Evolutionary conservation across 441 rosid species (phyloP).

Genomic region (California macrophylla): DNA sequence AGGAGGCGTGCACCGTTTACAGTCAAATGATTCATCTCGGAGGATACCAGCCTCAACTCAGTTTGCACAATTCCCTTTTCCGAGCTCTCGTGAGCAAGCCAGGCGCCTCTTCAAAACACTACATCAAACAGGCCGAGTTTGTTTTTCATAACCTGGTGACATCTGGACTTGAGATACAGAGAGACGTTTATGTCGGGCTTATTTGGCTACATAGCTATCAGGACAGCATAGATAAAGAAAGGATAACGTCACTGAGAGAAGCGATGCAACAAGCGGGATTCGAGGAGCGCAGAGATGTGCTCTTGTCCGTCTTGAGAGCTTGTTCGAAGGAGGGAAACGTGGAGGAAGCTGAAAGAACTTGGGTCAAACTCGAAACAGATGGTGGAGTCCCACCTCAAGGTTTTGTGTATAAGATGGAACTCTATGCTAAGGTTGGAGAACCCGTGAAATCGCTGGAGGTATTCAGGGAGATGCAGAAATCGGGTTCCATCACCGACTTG

Average conservation of each 20-base stretch:
- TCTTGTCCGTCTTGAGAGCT: conserved; percentile 62
- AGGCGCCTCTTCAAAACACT: conserved; percentile 39
- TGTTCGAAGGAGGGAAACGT: conserved; percentile 56
- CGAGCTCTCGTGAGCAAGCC: conserved; percentile 56
- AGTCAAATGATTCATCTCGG: conserved; percentile 87
- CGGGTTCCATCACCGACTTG: conserved; percentile 42
- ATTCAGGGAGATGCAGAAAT: conserved; percentile 55
- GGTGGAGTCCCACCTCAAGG: conserved; percentile 47
- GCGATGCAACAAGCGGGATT: conserved; percentile 57
- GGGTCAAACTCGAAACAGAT: conserved; percentile 41
- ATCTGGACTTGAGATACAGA: conserved; percentile 54
- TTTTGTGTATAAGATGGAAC: conserved; percentile 73
- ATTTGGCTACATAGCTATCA: conserved; percentile 86
- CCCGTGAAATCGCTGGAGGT: conserved; percentile 42
- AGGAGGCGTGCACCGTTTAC: conserved; percentile 75
- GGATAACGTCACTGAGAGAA: conserved; percentile 42
- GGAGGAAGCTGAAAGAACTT: conserved; percentile 55
- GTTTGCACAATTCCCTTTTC: conserved; percentile 70
- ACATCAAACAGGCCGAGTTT: conserved; percentile 77
- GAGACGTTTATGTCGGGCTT: conserved; percentile 55
- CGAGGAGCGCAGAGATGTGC: conserved; percentile 51
- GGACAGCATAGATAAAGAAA: conserved; percentile 45
- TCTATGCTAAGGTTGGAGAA: conserved; percentile 51
- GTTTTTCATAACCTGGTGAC: conserved; percentile 65
- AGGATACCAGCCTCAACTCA: conserved; percentile 58